Conservation (phyloP, 2,329 filamentous ascomycete genomes). For the Neonectria hederae region DNA sequence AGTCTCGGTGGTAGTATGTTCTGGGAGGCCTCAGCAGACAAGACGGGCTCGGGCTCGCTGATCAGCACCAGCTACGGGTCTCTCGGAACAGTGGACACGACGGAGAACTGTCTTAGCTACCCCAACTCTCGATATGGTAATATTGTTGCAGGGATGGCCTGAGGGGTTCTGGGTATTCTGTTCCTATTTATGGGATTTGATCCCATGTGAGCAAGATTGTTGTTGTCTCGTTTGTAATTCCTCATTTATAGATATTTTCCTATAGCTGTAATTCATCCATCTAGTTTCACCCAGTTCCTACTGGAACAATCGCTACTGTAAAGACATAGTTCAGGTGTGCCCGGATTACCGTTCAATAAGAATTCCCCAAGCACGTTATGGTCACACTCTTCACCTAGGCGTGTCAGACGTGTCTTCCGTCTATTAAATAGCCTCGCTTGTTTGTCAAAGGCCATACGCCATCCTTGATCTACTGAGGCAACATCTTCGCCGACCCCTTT, state of each 20-base stretch:
- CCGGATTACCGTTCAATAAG: too few relatives aligned
- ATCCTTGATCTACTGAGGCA: too few relatives aligned
- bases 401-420: too few relatives aligned
- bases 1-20: slow-evolving; percentile 84
- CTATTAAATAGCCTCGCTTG: too few relatives aligned
- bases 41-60: slow-evolving; percentile 65
- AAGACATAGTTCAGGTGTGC: too few relatives aligned
- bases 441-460: too few relatives aligned
- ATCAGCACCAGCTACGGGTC: slow-evolving; percentile 59
- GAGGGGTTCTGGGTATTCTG: neutral
- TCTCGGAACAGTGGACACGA: slow-evolving; percentile 52
- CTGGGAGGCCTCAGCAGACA: slow-evolving; percentile 82
- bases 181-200: neutral
- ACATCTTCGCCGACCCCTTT: too few relatives aligned
- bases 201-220: neutral
- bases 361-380: too few relatives aligned
- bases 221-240: neutral
- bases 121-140: slow-evolving; percentile 64
- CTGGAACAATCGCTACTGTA: too few relatives aligned
- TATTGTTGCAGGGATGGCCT: slow-evolving; percentile 41
- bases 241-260: neutral
- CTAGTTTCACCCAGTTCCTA: too few relatives aligned
- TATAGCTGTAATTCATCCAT: too few relatives aligned
- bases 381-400: too few relatives aligned
- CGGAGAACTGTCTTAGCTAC: slow-evolving; percentile 60